Percentiles rank a stretch among this genome's conserved stretches.
phyloP scores from a whole-genome alignment of 2,329 filamentous ascomycete species.

The Mollisia scopiformis region DNA sequence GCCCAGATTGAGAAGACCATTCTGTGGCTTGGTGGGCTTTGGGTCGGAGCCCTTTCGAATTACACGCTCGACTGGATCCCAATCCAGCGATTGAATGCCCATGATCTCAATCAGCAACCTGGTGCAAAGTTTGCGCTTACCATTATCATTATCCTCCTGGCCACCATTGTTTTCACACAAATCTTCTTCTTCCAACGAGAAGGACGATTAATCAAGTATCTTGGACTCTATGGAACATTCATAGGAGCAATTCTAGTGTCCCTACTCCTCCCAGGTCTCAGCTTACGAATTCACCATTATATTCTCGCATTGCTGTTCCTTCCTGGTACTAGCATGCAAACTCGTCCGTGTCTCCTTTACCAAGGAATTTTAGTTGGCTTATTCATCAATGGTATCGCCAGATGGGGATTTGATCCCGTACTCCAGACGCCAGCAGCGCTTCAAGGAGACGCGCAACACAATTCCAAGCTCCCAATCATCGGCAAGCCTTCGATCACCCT shows the following conservation, averaged over 20 bases:
- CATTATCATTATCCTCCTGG: constrained; percentile 73
- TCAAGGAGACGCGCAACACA: constrained; percentile 66
- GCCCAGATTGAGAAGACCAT: constrained; percentile 90
- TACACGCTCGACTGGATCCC: constrained; percentile 95
- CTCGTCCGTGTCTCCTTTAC: constrained; percentile 79
- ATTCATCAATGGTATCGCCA: constrained; percentile 90
- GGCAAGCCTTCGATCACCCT: constrained; percentile 50
- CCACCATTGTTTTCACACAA: constrained; percentile 72
- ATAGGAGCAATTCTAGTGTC: constrained; percentile 68
- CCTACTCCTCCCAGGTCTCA: constrained; percentile 74
- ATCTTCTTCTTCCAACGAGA: constrained; percentile 86
- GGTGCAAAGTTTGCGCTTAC: constrained; percentile 84
- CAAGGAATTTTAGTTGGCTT: constrained; percentile 89
- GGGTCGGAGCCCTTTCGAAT: constrained; percentile 90
- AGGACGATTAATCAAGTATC: constrained; percentile 75
- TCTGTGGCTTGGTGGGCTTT: constrained; percentile 86
- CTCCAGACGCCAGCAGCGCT: constrained; percentile 80
- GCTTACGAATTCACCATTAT: constrained; percentile 92
- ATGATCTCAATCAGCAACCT: constrained; percentile 87
- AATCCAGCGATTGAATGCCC: constrained; percentile 86
- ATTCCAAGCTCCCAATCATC: constrained; percentile 62
- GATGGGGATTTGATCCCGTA: constrained; percentile 91
- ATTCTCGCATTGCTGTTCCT: constrained; percentile 85
- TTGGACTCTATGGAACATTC: constrained; percentile 77
- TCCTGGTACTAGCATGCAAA: constrained; percentile 87